phyloP scores from a whole-genome alignment of 2,329 filamentous ascomycete species.

The Scleromitrula shiraiana region DNA sequence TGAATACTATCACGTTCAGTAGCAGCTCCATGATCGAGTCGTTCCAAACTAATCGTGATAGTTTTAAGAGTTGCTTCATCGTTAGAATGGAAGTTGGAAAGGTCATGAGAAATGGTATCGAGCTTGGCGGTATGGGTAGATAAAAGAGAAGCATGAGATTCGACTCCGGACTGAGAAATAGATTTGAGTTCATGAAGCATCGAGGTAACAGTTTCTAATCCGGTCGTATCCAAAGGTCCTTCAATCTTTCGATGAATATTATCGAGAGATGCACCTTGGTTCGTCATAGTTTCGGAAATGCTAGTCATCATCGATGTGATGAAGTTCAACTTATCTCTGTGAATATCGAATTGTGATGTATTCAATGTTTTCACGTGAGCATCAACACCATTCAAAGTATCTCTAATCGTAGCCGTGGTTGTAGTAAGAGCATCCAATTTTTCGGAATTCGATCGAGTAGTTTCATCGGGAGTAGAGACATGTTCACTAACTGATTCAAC shows the following conservation, averaged over 20 bases:
- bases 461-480: constrained; percentile 7
- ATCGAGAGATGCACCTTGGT: constrained; percentile 10
- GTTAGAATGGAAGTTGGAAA: constrained; percentile 4
- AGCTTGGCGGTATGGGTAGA: constrained; percentile 3
- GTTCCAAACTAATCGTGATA: constrained; percentile 5
- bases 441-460: constrained; percentile 5
- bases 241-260: constrained; percentile 7
- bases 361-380: constrained; percentile 8
- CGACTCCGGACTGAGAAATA: neutral
- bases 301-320: constrained; percentile 11
- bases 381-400: constrained; percentile 9
- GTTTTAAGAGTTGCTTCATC: constrained; percentile 7
- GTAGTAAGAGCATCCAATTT: constrained; percentile 13
- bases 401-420: constrained; percentile 13
- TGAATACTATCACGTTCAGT: constrained; percentile 1
- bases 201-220: constrained; percentile 7
- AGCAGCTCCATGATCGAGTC: constrained; percentile 2
- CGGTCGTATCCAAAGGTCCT: constrained; percentile 6
- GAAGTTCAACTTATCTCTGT: constrained; percentile 9
- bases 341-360: constrained; percentile 7
- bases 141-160: neutral
- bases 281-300: constrained; percentile 7
- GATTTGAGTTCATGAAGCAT: constrained; percentile 3
- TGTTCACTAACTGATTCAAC: constrained; percentile 14
- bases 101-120: constrained; percentile 6